Evolutionary conservation across 129 eudicot genomes (phyloP), one percentile per base, ranked within the genome.

Genomic region (Mikania micrantha): DNA sequence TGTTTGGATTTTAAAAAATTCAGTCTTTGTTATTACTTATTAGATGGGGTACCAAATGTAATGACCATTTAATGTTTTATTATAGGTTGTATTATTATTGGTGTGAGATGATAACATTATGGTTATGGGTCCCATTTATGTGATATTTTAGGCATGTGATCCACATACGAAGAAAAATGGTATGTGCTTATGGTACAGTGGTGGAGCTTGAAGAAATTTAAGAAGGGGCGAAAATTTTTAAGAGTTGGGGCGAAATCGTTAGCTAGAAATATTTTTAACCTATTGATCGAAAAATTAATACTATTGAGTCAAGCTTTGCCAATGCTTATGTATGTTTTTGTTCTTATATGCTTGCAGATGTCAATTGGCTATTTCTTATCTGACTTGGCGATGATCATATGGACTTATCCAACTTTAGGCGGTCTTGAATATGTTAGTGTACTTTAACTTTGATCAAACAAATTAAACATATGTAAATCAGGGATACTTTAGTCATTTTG

Each of bases 371-470:
- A 93, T 78, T 93, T 93, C 74, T 24, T 86, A 67, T 60, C 96
- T 1, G 96, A 93, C 71, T 80, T 89, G 80, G 85, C 84, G 66
- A 88, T 93, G 96, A 86, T 93, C 42, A 34, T 93, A 24, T 93
- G 92, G 87, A 62, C 85, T 28, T 86, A 73, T 83, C 98, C 98
- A 15, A 77, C 88, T 57, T 80, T 93, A 77, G 98, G 98, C 5
- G 98, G 98, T 32, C 16, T 77, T 58, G 98, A 93, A 74, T 93
- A 82, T 85, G 98, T 93, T 81, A 93, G 98, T 81, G 75, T n/a
- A 45, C 40, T 9, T 38, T 54, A 29, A 19, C 20, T 56, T 21
- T 2, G 11, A 19, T 45, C 21, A 62, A 16, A 19, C 34, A 38
- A 38, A n/a, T 15, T 60, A 13, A 27, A n/a, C 40, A 58, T 59